Conservation (phyloP, 2,329 filamentous ascomycete species). For the Trichoderma sp. region DNA sequence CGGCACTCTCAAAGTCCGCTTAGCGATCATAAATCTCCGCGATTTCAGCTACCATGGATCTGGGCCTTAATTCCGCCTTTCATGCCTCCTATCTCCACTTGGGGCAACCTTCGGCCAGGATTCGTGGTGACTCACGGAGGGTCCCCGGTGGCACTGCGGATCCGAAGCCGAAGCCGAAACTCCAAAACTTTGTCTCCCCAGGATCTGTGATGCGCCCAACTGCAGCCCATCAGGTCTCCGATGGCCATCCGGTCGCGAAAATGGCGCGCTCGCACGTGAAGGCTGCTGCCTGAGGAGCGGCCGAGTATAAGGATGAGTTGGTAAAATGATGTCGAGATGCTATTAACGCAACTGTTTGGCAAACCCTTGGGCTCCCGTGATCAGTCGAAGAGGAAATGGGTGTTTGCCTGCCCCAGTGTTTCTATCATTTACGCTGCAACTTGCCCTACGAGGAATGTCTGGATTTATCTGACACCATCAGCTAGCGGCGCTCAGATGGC, state of each 20-base stretch:
- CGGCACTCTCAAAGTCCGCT: neutral
- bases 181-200: neutral
- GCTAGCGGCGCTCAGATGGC: neutral
- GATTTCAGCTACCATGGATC: neutral
- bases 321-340: neutral
- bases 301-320: neutral
- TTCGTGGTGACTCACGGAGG: slow-evolving; percentile 12
- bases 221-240: neutral
- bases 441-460: neutral
- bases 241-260: slow-evolving; percentile 1
- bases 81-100: slow-evolving; percentile 1
- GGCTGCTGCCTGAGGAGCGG: neutral
- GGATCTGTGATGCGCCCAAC: neutral
- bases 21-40: neutral
- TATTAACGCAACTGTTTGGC: neutral
- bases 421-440: neutral
- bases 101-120: neutral
- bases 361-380: neutral
- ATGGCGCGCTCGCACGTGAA: slow-evolving; percentile 11
- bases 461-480: neutral
- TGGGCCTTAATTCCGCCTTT: neutral
- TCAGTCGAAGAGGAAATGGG: neutral
- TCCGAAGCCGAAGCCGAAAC: slow-evolving; percentile 1
- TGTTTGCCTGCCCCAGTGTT: neutral
- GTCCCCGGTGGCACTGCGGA: slow-evolving; percentile 7